Evolutionary conservation across 2,329 filamentous ascomycete species (phyloP), one percentile per base, ranked within the genome.

Genomic region (Aspergillus candidus): DNA sequence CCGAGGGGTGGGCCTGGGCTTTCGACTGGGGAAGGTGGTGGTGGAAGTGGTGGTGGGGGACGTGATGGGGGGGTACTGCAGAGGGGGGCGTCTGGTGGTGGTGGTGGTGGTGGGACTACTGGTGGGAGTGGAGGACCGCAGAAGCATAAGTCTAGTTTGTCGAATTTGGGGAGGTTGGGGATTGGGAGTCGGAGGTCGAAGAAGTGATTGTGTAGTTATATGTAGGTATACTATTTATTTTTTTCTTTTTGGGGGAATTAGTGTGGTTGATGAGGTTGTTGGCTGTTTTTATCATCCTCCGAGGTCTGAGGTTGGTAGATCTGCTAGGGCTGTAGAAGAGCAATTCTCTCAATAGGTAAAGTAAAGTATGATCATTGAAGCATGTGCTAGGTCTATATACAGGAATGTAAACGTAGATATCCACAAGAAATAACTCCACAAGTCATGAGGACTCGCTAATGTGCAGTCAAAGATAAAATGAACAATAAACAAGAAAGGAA

Each of bases 141-240:
- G 30, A 86, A 85, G 66, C 76, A 75, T 35, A 77, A 77, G 56
- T 76, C 78, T 7, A 79, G 81, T 36, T 66, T 88, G 33, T 80
- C 83, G 4, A 82, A 86, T 58, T 79, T 88, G 61, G 83, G 84
- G 4, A 73, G 84, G 44, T 66, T 88, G 38, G 84, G 83, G n/a
- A 84, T 84, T 30, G 83, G 86, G 12, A 72, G 82, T 35, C 80
- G 82, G 35, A 80, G 79, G 43, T 59, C 57, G 39, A 71, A 69
- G 52, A 60, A 60, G 37, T 70, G 53, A 65, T 35, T 32, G 8
- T 47, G 2, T 27, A 10, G 22, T 8, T 27, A 3, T 27, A 27
- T 27, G 10, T 27, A 27, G 29, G 30, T 3, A 33, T 29, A 29
- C 17, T 17, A 22, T 29, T 27, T 3, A 40, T 48, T 11, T 41